phyloP scores from a whole-genome alignment of 2,329 filamentous ascomycete genomes.

The Coniosporium tulheliwenetii region DNA sequence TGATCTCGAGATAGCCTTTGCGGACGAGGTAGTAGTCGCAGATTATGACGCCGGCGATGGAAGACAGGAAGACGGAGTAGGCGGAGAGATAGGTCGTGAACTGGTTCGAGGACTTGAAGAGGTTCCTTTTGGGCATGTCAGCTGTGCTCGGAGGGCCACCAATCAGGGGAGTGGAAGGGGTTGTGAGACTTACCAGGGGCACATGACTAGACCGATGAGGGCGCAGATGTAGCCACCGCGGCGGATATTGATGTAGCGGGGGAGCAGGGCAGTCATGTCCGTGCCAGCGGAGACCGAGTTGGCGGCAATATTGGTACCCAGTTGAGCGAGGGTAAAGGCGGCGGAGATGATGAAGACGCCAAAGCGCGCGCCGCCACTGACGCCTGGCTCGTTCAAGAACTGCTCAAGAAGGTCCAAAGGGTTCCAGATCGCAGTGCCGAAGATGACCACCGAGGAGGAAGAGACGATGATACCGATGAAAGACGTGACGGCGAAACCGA shows the following conservation, averaged over 20 bases:
- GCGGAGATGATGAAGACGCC: slow-evolving; percentile 33
- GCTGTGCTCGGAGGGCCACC: no score
- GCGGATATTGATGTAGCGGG: slow-evolving; percentile 69
- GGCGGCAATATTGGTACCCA: slow-evolving; percentile 77
- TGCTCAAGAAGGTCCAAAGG: slow-evolving; percentile 23
- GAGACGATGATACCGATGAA: slow-evolving; percentile 51
- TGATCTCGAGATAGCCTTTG: slow-evolving; percentile 63
- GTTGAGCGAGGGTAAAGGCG: slow-evolving; percentile 49
- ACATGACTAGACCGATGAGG: slow-evolving; percentile 65
- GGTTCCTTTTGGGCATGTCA: slow-evolving; percentile 24
- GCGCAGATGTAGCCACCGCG: slow-evolving; percentile 81
- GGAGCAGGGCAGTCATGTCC: slow-evolving; percentile 66
- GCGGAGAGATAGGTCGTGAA: slow-evolving; percentile 87
- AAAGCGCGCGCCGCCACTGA: slow-evolving; percentile 22
- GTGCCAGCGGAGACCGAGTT: slow-evolving; percentile 75
- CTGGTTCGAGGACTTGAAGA: slow-evolving; percentile 59
- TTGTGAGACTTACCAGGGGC: slow-evolving; percentile 43
- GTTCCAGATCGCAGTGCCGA: slow-evolving; percentile 25
- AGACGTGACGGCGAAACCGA: slow-evolving; percentile 48
- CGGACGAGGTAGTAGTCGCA: slow-evolving; percentile 80
- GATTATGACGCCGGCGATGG: slow-evolving; percentile 82
- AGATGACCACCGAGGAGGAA: slow-evolving; percentile 28
- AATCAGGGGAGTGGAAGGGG: no score
- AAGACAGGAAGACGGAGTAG: slow-evolving; percentile 87
- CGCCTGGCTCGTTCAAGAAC: slow-evolving; percentile 24